Base-by-base conservation (phyloP, 176 grass and related monocot genomes). In the Bolboschoenus planiculmis region DNA sequence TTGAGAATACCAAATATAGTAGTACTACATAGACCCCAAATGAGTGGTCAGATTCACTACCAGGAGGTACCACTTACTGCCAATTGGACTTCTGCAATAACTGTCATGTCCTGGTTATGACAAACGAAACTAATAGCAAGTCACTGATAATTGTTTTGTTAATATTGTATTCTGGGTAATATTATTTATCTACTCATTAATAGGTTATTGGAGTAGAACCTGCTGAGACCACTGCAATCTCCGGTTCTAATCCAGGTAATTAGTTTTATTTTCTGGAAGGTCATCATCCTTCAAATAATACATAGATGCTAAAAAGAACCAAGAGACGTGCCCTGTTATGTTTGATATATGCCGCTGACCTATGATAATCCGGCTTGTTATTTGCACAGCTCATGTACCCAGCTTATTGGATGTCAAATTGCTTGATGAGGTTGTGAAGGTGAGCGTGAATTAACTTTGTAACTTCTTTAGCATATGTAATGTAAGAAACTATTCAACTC, bases 371-470 rank as follows among this genome's bases (percentile, higher is more conserved):
- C 3, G 24, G 84, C 43, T 76, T 30, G 48, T 73, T 78, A 80
- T 62, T 81, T 81, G 36, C n/a, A 79, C 92, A 98, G 96, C 88
- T 86, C 93, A 93, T 55, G 81, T 95, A 83, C 92, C 96, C 83
- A 93, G 96, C 81, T 88, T 98, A 82, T 78, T 98, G 87, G 91
- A 98, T 86, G 91, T 98, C 42, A 81, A 85, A 79, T 81, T 98
- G 61, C 93, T 98, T 62, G 96, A 98, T 88, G 96, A 98, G 79
- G 96, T 95, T 81, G 88, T 98, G 72, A 98, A 98, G 96, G 96
- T 98, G 54, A 53, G 84, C 0, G 43, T 42, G 23, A 89, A 7
- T 27, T 70, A 80, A 77, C 36, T 66, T 89, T 86, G 43, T 75
- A 55, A 73, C 1, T 62, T 53, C 51, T 60, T 82, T 59, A 74